phyloP scores from a whole-genome alignment of 2,329 filamentous ascomycete species.

The Nemania bipapillata region DNA sequence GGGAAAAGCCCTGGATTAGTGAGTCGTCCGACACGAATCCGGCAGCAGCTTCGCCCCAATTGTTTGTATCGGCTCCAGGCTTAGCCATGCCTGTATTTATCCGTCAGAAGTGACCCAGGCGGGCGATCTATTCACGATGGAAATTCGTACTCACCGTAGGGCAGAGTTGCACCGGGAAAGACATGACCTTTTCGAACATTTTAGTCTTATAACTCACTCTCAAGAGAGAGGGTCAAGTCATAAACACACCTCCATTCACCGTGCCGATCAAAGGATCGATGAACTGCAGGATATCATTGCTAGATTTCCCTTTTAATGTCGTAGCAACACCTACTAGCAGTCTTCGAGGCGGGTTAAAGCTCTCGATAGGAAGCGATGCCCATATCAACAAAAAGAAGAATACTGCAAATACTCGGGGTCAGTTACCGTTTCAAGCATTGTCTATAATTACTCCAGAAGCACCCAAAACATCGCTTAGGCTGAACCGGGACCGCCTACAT shows the following conservation, averaged over 20 bases:
- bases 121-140: background rate
- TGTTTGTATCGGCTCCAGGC: slow-evolving; percentile 49
- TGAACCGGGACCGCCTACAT: background rate
- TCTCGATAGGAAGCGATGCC: slow-evolving; percentile 43
- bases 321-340: slow-evolving; percentile 37
- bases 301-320: slow-evolving; percentile 35
- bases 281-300: slow-evolving; percentile 45
- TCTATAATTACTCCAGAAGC: background rate
- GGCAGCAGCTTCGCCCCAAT: slow-evolving; percentile 47
- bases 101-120: slow-evolving; percentile 26
- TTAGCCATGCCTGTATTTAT: slow-evolving; percentile 50
- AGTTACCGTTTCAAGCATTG: slow-evolving; percentile 26
- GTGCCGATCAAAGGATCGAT: slow-evolving; percentile 51
- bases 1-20: slow-evolving; percentile 50
- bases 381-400: slow-evolving; percentile 44
- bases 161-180: slow-evolving; percentile 51
- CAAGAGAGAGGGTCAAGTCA: background rate
- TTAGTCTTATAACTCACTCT: slow-evolving; percentile 30
- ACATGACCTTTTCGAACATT: slow-evolving; percentile 47
- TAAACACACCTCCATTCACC: slow-evolving; percentile 48
- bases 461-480: background rate
- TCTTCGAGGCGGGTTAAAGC: slow-evolving; percentile 42
- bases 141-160: slow-evolving; percentile 46
- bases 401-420: slow-evolving; percentile 34
- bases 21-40: slow-evolving; percentile 52